Conservation (phyloP, 2,329 filamentous ascomycete genomes). For the Aspergillus clavatus region DNA sequence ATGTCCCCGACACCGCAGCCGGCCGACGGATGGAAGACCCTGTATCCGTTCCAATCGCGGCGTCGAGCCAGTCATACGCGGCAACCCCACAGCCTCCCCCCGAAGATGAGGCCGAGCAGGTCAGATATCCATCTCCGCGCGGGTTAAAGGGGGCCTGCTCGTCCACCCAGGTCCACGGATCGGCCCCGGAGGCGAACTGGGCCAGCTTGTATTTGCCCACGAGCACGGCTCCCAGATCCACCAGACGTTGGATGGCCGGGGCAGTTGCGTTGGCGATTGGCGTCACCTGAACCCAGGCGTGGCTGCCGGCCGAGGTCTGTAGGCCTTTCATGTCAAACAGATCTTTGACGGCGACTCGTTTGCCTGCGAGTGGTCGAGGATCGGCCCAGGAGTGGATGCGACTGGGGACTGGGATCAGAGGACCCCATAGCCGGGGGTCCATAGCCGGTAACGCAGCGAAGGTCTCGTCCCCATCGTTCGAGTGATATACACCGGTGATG, state of each 20-base stretch:
- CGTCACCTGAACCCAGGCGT: slow-evolving; percentile 25
- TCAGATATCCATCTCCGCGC: slow-evolving; percentile 34
- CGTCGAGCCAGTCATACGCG: slow-evolving; percentile 40
- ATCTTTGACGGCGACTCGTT: slow-evolving; percentile 35
- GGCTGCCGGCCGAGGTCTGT: slow-evolving; percentile 30
- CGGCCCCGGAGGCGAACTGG: slow-evolving; percentile 31
- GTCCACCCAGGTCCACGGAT: slow-evolving; percentile 20
- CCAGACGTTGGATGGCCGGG: slow-evolving; percentile 28
- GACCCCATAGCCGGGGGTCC: slow-evolving; percentile 1
- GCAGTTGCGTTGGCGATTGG: slow-evolving; percentile 25
- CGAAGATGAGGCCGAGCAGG: slow-evolving; percentile 28
- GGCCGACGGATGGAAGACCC: slow-evolving; percentile 47
- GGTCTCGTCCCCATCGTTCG: slow-evolving; percentile 4
- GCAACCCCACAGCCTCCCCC: slow-evolving; percentile 32
- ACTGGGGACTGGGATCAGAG: slow-evolving; percentile 9
- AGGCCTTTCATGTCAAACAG: slow-evolving; percentile 34
- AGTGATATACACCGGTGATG: slow-evolving; percentile 7
- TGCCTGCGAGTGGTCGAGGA: slow-evolving; percentile 29
- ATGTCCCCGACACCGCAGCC: slow-evolving; percentile 40
- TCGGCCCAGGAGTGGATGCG: slow-evolving; percentile 24
- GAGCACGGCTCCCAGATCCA: slow-evolving; percentile 32
- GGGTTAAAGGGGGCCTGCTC: slow-evolving; percentile 34
- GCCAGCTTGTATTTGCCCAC: slow-evolving; percentile 35
- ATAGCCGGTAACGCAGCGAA: slow-evolving; percentile 2
- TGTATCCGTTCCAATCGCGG: slow-evolving; percentile 39